A percentile compares a stretch with the other conserved stretches of the same genome.
These are phyloP conservation scores for Proliferodiscus dingleyae DNA, from an alignment of 2,329 filamentous ascomycete species.

Conservation along the genomic window DNA sequence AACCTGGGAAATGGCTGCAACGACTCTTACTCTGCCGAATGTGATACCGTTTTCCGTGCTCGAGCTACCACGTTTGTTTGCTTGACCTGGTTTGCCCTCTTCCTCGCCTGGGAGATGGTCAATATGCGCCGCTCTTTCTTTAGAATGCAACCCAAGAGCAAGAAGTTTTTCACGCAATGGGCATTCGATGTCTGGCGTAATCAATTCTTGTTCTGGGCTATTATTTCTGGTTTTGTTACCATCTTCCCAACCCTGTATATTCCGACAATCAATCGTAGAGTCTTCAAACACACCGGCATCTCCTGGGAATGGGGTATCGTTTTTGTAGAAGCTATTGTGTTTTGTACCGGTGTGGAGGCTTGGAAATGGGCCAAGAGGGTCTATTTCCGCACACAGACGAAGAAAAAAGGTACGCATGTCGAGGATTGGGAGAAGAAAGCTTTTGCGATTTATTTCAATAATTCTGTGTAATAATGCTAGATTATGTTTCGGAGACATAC, in stretches of 20 bases:
- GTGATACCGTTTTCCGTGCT: slow-evolving; percentile 49
- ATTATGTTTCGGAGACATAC: too few species aligned
- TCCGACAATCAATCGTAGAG: slow-evolving; percentile 56
- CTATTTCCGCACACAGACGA: too few species aligned
- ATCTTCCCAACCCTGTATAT: slow-evolving; percentile 59
- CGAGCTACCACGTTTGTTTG: slow-evolving; percentile 53
- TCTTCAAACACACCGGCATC: slow-evolving; percentile 59
- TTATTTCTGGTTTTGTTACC: slow-evolving; percentile 47
- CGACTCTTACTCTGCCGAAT: slow-evolving; percentile 40
- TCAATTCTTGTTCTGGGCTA: slow-evolving; percentile 54
- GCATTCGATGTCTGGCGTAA: slow-evolving; percentile 53
- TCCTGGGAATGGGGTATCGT: slow-evolving; percentile 66
- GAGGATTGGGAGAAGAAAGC: too few species aligned
- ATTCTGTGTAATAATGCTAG: too few species aligned
- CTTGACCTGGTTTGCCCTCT: slow-evolving; percentile 51
- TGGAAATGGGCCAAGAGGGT: too few species aligned
- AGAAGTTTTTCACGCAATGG: too few species aligned
- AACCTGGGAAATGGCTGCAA: slow-evolving; percentile 53
- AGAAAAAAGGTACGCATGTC: too few species aligned
- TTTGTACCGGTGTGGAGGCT: too few species aligned
- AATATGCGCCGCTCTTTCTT: slow-evolving; percentile 51
- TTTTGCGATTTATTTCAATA: too few species aligned
- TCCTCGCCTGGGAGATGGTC: slow-evolving; percentile 58
- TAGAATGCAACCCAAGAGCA: too few species aligned
- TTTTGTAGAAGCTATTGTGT: too few species aligned